Evolutionary conservation across 164 flowering plant species (phyloP).

Genomic region (Kalanchoe fedtschenkoi): DNA sequence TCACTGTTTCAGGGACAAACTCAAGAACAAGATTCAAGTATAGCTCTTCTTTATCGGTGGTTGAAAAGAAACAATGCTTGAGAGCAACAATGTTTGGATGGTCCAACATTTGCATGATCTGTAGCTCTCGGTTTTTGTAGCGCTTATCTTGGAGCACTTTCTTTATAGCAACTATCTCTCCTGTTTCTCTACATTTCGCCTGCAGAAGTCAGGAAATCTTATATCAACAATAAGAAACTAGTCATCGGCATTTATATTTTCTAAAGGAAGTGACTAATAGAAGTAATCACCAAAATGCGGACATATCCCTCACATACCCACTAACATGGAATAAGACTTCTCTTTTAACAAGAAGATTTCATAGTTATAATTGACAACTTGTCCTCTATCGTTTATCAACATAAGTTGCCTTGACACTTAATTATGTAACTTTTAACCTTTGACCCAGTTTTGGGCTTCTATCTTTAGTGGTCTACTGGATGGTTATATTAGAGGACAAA

Average conservation of each 20-base stretch:
- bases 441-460: too few relatives aligned
- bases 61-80: constrained; percentile 80
- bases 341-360: too few relatives aligned
- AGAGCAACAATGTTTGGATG: constrained; percentile 89
- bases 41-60: constrained; percentile 83
- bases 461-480: background rate
- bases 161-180: constrained; percentile 93
- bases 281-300: background rate
- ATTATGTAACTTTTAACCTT: too few relatives aligned
- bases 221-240: background rate
- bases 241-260: background rate
- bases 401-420: too few relatives aligned
- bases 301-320: too few relatives aligned
- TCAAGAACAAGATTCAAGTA: constrained; percentile 91
- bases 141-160: constrained; percentile 97
- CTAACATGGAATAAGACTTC: too few relatives aligned
- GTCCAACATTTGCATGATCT: constrained; percentile 96
- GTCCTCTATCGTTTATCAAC: too few relatives aligned
- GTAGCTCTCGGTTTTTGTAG: constrained; percentile 90
- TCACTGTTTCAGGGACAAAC: constrained; percentile 87
- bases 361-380: too few relatives aligned
- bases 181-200: constrained; percentile 96
- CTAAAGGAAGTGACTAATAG: background rate
- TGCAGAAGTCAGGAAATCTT: constrained; percentile 17
- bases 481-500: background rate